These are phyloP conservation scores for Aspergillus funiculosus DNA, from an alignment of 495 filamentous ascomycete genomes.

Conservation along the genomic window DNA sequence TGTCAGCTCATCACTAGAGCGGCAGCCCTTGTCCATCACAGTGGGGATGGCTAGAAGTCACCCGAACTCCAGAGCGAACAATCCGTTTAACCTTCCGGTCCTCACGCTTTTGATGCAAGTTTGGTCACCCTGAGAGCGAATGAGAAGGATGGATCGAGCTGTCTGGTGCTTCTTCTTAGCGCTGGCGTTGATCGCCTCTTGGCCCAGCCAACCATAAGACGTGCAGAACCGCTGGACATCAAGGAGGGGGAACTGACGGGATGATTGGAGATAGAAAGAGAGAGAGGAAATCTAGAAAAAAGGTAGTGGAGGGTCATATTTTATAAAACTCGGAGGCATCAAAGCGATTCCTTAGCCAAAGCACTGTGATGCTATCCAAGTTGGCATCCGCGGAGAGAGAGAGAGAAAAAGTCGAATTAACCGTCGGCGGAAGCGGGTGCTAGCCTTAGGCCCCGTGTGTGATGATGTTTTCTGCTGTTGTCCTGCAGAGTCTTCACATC, in stretches of 20 bases:
- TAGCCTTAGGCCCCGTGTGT: not conserved
- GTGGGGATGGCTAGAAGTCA: conserved; percentile 18
- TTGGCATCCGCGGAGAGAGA: too few species aligned
- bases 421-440: not conserved
- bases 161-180: conserved; percentile 23
- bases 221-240: conserved; percentile 28
- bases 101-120: conserved; percentile 29
- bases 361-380: too few species aligned
- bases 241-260: not conserved
- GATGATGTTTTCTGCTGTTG: not conserved
- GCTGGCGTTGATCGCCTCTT: conserved; percentile 31
- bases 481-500: conserved; percentile 3
- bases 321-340: too few species aligned
- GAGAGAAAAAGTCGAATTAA: not conserved
- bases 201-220: conserved; percentile 29
- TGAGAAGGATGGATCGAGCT: conserved; percentile 4
- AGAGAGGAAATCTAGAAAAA: too few species aligned
- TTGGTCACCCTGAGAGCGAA: conserved; percentile 28
- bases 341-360: too few species aligned
- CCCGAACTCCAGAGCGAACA: conserved; percentile 13
- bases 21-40: conserved; percentile 38
- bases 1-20: conserved; percentile 18
- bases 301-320: too few species aligned
- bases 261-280: not conserved
- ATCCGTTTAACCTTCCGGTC: conserved; percentile 7